Percentiles rank a stretch among this genome's conserved stretches.
phyloP scores from a whole-genome alignment of 2,329 filamentous ascomycete species.

The Penicillium vulpinum region DNA sequence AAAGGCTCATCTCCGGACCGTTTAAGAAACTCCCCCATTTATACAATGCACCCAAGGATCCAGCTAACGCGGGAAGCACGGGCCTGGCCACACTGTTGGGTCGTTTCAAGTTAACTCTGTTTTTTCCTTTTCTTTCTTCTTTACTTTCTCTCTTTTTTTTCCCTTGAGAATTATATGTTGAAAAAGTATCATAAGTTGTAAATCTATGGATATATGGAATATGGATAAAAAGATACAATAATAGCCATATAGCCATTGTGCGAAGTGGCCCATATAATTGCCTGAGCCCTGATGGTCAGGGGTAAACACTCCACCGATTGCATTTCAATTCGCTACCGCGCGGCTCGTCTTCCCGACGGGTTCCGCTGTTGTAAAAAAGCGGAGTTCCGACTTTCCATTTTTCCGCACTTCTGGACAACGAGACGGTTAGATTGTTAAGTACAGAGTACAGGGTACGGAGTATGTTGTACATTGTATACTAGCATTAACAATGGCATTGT shows the following conservation, averaged over 20 bases:
- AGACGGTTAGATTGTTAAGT: too few relatives aligned
- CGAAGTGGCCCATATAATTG: not conserved
- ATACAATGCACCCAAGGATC: constrained; percentile 15
- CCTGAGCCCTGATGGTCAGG: not conserved
- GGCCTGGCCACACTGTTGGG: constrained; percentile 31
- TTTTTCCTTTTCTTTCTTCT: not conserved
- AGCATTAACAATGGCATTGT: not conserved
- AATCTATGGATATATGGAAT: too few relatives aligned
- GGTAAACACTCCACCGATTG: constrained; percentile 5
- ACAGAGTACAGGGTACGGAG: too few relatives aligned
- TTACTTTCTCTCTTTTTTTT: too few relatives aligned
- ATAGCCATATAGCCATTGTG: not conserved
- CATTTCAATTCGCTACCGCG: constrained; percentile 20
- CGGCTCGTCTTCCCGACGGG: constrained; percentile 20
- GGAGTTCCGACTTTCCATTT: constrained; percentile 18
- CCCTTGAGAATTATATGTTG: not conserved
- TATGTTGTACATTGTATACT: not conserved
- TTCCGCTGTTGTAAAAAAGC: constrained; percentile 17
- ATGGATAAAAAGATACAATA: not conserved
- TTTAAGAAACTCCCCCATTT: constrained; percentile 2
- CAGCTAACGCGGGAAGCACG: constrained; percentile 31
- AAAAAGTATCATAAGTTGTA: not conserved
- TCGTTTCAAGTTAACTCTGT: constrained; percentile 30
- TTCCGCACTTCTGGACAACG: too few relatives aligned
- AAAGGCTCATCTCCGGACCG: constrained; percentile 18